Conservation (phyloP, 257 asterid genomes). For the Nicotiana obtusifolia region DNA sequence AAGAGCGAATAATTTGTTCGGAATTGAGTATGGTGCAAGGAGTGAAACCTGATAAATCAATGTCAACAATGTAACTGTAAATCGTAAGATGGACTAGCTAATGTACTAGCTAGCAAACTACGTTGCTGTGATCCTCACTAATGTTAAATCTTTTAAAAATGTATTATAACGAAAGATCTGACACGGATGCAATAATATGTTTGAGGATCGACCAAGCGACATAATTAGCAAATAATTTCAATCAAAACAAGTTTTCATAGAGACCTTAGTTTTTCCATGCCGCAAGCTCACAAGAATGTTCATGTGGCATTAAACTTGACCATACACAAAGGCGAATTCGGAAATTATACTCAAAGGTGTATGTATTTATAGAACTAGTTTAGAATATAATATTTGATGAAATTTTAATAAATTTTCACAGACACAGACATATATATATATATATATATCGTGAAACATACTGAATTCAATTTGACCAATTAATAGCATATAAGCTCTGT, state of each 20-base stretch:
- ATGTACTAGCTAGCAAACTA: no score
- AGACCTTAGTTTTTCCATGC: background rate
- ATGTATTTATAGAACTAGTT: background rate
- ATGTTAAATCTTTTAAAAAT: background rate
- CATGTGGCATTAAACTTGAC: background rate
- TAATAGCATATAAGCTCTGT: background rate
- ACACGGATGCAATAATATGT: background rate
- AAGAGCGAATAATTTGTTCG: slow-evolving; percentile 54
- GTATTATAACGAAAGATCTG: background rate
- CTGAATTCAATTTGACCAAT: background rate
- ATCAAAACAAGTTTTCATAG: background rate
- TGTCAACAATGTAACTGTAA: background rate
- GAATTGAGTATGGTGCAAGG: slow-evolving; percentile 63
- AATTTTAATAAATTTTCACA: background rate
- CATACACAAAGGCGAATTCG: background rate
- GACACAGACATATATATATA: background rate
- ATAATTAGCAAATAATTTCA: background rate
- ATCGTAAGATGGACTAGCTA: no score
- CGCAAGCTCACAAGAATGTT: background rate
- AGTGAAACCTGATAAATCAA: slow-evolving; percentile 42
- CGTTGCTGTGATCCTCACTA: background rate
- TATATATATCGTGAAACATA: background rate
- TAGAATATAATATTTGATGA: background rate
- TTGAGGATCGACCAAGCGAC: background rate
- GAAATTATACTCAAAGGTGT: background rate